Evolutionary conservation across 1,139 yeast species (phyloP).

Genomic region (Schizosaccharomyces versatilis): DNA sequence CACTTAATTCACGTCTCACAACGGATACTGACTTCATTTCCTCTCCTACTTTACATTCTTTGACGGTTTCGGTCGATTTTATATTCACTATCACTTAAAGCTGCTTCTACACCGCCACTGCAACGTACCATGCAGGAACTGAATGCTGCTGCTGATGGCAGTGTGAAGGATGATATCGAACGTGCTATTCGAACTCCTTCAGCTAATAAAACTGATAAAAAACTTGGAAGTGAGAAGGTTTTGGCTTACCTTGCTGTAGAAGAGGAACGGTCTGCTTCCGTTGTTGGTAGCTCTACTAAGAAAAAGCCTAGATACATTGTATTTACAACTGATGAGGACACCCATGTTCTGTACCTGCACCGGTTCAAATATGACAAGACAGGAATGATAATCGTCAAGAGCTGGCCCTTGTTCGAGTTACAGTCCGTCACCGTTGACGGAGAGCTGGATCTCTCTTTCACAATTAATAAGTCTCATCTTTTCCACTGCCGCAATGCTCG

Average conservation of each 20-base stretch:
- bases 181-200: too few relatives aligned
- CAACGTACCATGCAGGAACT: too few relatives aligned
- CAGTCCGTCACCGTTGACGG: not conserved
- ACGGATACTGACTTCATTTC: too few relatives aligned
- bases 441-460: not conserved
- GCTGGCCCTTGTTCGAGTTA: slow-evolving; percentile 1
- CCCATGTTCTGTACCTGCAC: not conserved
- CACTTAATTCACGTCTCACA: too few relatives aligned
- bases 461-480: not conserved
- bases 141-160: too few relatives aligned
- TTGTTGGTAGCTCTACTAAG: not conserved
- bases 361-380: not conserved
- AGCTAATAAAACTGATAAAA: not conserved
- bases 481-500: not conserved
- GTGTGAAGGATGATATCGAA: too few relatives aligned
- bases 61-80: too few relatives aligned
- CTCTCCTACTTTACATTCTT: too few relatives aligned
- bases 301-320: slow-evolving; percentile 1
- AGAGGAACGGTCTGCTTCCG: not conserved
- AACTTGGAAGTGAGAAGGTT: not conserved
- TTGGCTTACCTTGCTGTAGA: not conserved
- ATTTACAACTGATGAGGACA: not conserved
- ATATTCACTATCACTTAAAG: too few relatives aligned
- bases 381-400: not conserved
- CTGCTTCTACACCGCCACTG: too few relatives aligned